Evolutionary conservation across 768 basidiomycete genomes (phyloP).

Genomic region (Boletus insuetus): DNA sequence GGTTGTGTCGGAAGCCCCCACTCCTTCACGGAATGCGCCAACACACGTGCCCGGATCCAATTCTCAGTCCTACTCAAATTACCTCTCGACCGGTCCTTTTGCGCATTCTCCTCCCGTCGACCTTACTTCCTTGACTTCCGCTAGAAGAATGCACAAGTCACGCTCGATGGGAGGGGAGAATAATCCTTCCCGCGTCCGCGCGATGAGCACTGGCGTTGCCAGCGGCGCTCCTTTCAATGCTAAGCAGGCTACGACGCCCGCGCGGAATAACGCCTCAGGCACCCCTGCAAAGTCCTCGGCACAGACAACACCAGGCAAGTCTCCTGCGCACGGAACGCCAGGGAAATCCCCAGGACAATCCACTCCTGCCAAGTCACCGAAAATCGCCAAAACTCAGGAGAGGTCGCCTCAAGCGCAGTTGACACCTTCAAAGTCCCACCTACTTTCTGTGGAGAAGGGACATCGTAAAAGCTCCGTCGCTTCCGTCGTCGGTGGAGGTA

Average conservation of each 20-base stretch:
- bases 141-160: constrained; percentile 26
- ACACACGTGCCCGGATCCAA: constrained; percentile 17
- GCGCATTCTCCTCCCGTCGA: constrained; percentile 35
- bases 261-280: constrained; percentile 13
- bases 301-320: constrained; percentile 21
- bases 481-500: constrained; percentile 18
- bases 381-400: constrained; percentile 20
- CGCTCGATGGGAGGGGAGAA: constrained; percentile 23
- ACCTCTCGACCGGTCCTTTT: constrained; percentile 20
- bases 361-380: constrained; percentile 25
- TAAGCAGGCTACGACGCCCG: constrained; percentile 16
- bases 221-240: background rate
- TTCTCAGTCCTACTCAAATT: constrained; percentile 27
- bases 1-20: constrained; percentile 43
- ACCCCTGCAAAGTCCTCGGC: constrained; percentile 12
- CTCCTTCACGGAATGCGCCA: constrained; percentile 25
- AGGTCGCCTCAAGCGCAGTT: constrained; percentile 18
- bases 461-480: constrained; percentile 20
- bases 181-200: constrained; percentile 13
- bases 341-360: constrained; percentile 19
- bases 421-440: constrained; percentile 19
- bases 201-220: constrained; percentile 17
- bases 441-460: constrained; percentile 15
- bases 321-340: constrained; percentile 15
- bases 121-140: constrained; percentile 41